Base-by-base conservation (phyloP, 2,329 filamentous ascomycete species). In the Cladosporium sp. region DNA sequence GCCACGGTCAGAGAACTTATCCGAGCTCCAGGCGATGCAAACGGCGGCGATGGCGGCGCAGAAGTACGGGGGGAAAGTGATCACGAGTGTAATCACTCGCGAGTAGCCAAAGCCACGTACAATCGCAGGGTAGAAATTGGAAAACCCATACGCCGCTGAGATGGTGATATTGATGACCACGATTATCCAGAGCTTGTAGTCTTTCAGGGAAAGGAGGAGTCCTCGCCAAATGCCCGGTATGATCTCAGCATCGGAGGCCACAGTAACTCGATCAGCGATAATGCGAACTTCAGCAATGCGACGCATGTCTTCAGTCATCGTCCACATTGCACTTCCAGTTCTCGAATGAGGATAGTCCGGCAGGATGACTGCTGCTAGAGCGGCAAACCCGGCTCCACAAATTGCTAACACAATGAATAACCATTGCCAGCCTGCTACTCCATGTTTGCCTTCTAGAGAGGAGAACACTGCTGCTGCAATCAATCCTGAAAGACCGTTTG, bases 401-500 rank as follows among this genome's bases (percentile, higher is more conserved):
- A 25, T 18, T 8, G 18, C 38, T 1, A 79, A 70, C 5, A 77
- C 50, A 4, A 83, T 63, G 11, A 71, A 73, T 2, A 72, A 41
- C 57, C 58, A 66, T 56, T 60, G 67, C 84, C 77, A 88, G 3
- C 81, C 81, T 3, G 72, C 67, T 3, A 83, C 67, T 0, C 82
- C 83, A 7, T 67, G 67, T 0, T 67, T 67, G 2, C 78, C 74
- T 53, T 85, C 75, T 72, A 90, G 78, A 43, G 83, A 79, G 12
- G 72, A 69, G 0, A 78, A 82, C 49, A 90, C 86, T 7, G 84
- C 74, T 2, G 76, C 77, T 7, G 74, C 76, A 43, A 80, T 76
- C 22, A 79, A 66, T 18, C 73, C 76, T 12, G 74, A 75, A 56
- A 79, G 79, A 2, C 76, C 76, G 38, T 65, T 72, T 43, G 70